Evolutionary conservation across 345 rosid genomes (phyloP).

Genomic region (Stellera chamaejasme): DNA sequence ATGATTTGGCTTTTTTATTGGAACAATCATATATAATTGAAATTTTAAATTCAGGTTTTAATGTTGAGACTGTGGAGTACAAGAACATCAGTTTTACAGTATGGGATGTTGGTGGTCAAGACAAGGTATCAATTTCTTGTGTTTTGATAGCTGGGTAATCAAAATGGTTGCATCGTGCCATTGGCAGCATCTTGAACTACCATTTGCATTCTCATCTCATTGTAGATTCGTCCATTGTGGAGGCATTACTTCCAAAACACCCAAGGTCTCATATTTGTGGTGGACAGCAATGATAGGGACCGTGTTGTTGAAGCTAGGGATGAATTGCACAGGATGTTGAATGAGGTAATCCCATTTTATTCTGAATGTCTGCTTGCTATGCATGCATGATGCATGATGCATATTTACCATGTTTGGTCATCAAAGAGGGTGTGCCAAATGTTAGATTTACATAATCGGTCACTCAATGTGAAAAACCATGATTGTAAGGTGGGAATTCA

Average conservation of each 20-base stretch:
- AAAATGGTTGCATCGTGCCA: neutral
- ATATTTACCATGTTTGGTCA: no score
- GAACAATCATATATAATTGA: neutral
- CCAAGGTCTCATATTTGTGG: constrained; percentile 81
- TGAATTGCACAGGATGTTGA: constrained; percentile 86
- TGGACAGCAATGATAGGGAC: constrained; percentile 82
- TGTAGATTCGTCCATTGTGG: constrained; percentile 82
- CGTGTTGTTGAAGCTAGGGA: constrained; percentile 79
- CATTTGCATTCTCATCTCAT: neutral
- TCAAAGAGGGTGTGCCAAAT: neutral
- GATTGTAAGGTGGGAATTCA: no score
- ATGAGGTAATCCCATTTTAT: constrained; percentile 43
- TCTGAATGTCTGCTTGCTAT: no score
- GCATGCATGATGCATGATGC: no score
- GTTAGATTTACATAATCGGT: neutral
- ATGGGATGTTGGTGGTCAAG: constrained; percentile 96
- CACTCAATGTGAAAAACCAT: neutral
- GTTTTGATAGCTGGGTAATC: neutral
- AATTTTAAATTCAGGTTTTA: constrained; percentile 44
- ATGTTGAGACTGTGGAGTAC: constrained; percentile 85
- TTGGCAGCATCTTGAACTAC: neutral
- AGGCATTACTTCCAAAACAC: constrained; percentile 88
- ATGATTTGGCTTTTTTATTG: neutral
- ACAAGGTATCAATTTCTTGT: constrained; percentile 39
- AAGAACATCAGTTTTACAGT: constrained; percentile 92